Percentiles rank a stretch among this genome's conserved stretches.
These are phyloP conservation scores for Plantago coronopus DNA, from an alignment of 305 asterid genomes.

Conservation along the genomic window DNA sequence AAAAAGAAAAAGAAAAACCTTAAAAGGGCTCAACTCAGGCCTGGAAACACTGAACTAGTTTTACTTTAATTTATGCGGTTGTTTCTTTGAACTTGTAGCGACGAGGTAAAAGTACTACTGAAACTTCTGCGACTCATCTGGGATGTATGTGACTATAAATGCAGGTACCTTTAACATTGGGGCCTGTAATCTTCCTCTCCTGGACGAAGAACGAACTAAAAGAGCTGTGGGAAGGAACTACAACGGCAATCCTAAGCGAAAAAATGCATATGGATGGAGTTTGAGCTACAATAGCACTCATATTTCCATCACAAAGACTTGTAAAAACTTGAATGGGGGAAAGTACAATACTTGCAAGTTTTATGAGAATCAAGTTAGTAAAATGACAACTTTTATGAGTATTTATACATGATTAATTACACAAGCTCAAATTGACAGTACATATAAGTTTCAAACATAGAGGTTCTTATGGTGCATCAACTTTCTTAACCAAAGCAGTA, in stretches of 20 bases:
- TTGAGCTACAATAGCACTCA: constrained; percentile 14
- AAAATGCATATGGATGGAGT: constrained; percentile 51
- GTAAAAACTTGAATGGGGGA: background rate
- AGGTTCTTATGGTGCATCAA: no score
- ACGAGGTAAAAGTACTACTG: background rate
- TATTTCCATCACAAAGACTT: background rate
- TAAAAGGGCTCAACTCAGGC: no score
- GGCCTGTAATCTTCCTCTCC: constrained; percentile 67
- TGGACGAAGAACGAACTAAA: constrained; percentile 73
- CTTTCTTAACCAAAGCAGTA: no score
- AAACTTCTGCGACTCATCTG: background rate
- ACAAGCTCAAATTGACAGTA: no score
- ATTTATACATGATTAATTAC: no score
- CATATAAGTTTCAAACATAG: no score
- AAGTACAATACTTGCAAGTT: background rate
- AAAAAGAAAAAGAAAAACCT: no score
- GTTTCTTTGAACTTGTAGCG: no score
- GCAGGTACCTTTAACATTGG: constrained; percentile 88
- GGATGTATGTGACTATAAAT: constrained; percentile 12
- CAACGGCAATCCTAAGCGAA: constrained; percentile 39
- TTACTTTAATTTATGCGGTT: background rate
- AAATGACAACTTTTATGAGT: background rate
- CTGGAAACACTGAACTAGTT: background rate
- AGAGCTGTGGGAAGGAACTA: constrained; percentile 89
- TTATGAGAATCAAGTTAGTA: background rate